Percentiles rank a stretch among this genome's conserved stretches.
Evolutionary conservation across 164 flowering plant species (phyloP).

Genomic region (Cinnamomum micranthum): DNA sequence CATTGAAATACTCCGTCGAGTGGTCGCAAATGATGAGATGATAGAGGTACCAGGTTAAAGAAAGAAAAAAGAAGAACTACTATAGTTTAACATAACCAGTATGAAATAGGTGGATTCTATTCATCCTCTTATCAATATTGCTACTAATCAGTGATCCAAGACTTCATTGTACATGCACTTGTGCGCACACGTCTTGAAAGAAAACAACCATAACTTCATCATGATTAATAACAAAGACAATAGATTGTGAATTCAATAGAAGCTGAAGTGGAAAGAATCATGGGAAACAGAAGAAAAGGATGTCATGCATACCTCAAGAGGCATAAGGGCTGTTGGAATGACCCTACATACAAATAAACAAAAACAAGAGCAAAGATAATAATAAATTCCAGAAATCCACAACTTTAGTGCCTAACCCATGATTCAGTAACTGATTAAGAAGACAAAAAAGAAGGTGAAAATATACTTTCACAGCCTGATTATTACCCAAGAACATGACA

Average conservation of each 20-base stretch:
- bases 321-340: slow-evolving; percentile 89
- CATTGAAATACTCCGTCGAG: not conserved
- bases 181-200: not conserved
- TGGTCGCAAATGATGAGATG: not conserved
- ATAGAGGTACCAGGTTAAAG: not conserved
- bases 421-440: not conserved
- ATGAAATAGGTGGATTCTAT: not conserved
- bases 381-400: not conserved
- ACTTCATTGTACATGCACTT: not conserved
- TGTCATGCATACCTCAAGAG: slow-evolving; percentile 62
- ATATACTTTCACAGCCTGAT: not conserved
- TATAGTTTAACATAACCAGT: not conserved
- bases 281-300: not conserved
- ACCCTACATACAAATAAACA: slow-evolving; percentile 37
- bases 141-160: not conserved
- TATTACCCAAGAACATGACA: slow-evolving; percentile 87
- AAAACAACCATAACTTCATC: not conserved
- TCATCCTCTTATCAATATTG: not conserved
- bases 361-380: not conserved
- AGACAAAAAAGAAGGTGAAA: not conserved
- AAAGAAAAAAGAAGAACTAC: not conserved
- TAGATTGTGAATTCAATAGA: not conserved
- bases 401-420: not conserved
- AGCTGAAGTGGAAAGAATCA: not conserved
- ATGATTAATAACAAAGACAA: too few species aligned